A percentile compares a stretch with the other conserved stretches of the same genome.
phyloP scores from a whole-genome alignment of 2,329 filamentous ascomycete genomes.

The Nothomitra cinnamomea region DNA sequence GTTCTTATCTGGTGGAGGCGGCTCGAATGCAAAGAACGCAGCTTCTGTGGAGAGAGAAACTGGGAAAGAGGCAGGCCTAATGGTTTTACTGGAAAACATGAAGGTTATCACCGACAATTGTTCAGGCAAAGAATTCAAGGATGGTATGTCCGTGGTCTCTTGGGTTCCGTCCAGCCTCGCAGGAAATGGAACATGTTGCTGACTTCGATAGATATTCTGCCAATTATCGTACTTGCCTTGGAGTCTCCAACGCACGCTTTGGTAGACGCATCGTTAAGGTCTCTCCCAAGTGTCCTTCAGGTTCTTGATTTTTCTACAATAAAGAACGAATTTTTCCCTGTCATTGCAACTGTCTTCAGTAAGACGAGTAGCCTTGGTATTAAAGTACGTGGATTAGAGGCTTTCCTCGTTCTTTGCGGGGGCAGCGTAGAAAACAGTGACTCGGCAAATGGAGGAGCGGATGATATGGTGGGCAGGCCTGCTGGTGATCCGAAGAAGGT shows the following conservation, averaged over 20 bases:
- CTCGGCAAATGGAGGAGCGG: slow-evolving; percentile 39
- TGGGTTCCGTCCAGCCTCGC: too few relatives aligned
- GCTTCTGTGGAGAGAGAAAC: slow-evolving; percentile 55
- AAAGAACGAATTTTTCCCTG: slow-evolving; percentile 90
- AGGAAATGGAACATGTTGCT: background rate
- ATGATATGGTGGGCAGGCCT: background rate
- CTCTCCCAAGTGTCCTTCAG: slow-evolving; percentile 63
- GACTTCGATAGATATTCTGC: slow-evolving; percentile 52
- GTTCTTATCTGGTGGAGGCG: slow-evolving; percentile 42
- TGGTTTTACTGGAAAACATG: slow-evolving; percentile 80
- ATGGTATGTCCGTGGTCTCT: slow-evolving; percentile 38
- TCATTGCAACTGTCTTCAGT: slow-evolving; percentile 78
- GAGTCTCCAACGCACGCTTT: slow-evolving; percentile 81
- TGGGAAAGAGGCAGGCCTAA: slow-evolving; percentile 72
- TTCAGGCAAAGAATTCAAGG: slow-evolving; percentile 84
- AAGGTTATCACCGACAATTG: slow-evolving; percentile 61
- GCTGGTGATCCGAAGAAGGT: slow-evolving; percentile 35
- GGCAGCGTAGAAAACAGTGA: slow-evolving; percentile 38
- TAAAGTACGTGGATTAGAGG: slow-evolving; percentile 81
- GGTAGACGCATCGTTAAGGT: slow-evolving; percentile 69
- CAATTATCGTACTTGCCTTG: slow-evolving; percentile 66
- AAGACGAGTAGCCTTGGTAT: slow-evolving; percentile 88
- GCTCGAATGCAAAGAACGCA: slow-evolving; percentile 21
- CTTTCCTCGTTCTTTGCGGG: slow-evolving; percentile 78
- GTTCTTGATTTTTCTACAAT: slow-evolving; percentile 91